phyloP scores from a whole-genome alignment of 805 yeast genomes.

The Spencermartinsiella europaea region DNA sequence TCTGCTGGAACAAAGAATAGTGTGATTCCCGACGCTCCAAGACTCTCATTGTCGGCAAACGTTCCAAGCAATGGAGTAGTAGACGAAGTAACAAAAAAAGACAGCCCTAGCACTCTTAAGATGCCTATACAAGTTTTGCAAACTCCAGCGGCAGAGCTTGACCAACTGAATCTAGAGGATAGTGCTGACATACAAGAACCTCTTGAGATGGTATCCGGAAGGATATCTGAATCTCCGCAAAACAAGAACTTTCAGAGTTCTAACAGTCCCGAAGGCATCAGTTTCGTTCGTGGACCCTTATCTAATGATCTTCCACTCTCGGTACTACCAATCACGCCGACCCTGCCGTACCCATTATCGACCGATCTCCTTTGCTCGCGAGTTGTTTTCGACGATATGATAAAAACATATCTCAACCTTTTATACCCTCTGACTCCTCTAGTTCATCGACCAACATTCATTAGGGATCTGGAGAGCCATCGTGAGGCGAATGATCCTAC shows the following conservation, averaged over 20 bases:
- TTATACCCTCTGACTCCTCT: constrained; percentile 15
- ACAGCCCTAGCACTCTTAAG: not conserved
- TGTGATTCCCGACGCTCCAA: too few relatives aligned
- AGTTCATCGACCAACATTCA: constrained; percentile 17
- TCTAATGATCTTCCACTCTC: not conserved
- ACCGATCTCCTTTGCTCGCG: constrained; percentile 8
- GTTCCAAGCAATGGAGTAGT: not conserved
- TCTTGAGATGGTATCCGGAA: too few relatives aligned
- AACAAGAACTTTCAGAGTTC: not conserved
- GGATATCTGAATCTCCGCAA: too few relatives aligned
- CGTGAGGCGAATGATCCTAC: constrained; percentile 14
- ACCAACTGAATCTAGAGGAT: not conserved
- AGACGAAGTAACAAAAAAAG: not conserved
- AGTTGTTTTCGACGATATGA: constrained; percentile 3
- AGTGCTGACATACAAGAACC: too few relatives aligned
- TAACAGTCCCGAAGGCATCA: not conserved
- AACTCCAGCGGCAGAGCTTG: not conserved
- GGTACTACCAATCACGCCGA: not conserved
- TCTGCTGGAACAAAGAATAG: not conserved
- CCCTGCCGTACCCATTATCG: not conserved
- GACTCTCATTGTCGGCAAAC: not conserved
- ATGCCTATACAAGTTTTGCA: too few relatives aligned
- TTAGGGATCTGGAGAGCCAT: constrained; percentile 9
- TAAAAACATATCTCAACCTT: constrained; percentile 6
- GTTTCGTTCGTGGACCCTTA: not conserved